Evolutionary conservation across 78 protist species (phyloP).

Genomic region (Paratrimastix pyriformis): DNA sequence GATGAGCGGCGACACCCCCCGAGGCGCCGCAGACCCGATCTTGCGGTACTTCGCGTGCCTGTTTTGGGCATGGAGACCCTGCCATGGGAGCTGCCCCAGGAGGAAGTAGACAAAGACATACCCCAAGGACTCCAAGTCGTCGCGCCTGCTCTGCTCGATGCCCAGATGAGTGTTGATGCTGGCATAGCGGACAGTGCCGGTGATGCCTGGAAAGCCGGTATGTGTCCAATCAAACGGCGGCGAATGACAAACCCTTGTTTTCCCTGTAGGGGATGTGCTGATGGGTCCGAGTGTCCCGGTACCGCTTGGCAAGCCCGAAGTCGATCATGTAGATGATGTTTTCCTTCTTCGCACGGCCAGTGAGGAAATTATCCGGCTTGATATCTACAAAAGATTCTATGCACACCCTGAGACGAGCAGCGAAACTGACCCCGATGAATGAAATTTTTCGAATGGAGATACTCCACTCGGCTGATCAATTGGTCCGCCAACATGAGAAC

Average conservation of each 20-base stretch:
- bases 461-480: slow-evolving; percentile 52
- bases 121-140: slow-evolving; percentile 81
- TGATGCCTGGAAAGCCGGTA: no score
- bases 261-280: slow-evolving; percentile 10
- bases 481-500: slow-evolving; percentile 88
- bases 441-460: slow-evolving; percentile 69
- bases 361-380: slow-evolving; percentile 85
- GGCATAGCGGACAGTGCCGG: slow-evolving; percentile 90
- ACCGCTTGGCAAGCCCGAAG: slow-evolving; percentile 92
- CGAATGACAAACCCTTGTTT: slow-evolving; percentile 60
- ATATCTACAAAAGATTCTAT: neutral
- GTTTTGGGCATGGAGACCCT: slow-evolving; percentile 60
- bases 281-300: slow-evolving; percentile 75
- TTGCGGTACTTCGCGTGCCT: neutral
- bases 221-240: slow-evolving; percentile 84
- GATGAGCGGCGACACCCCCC: no score
- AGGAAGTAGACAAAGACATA: slow-evolving; percentile 59
- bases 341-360: slow-evolving; percentile 70
- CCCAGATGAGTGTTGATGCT: slow-evolving; percentile 83
- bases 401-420: neutral
- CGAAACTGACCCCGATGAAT: slow-evolving; percentile 71
- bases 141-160: slow-evolving; percentile 72
- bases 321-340: slow-evolving; percentile 70
- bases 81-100: slow-evolving; percentile 71
- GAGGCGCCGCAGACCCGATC: no score